phyloP scores from a whole-genome alignment of 1,139 yeast genomes.

The Candida tetrigidarum region DNA sequence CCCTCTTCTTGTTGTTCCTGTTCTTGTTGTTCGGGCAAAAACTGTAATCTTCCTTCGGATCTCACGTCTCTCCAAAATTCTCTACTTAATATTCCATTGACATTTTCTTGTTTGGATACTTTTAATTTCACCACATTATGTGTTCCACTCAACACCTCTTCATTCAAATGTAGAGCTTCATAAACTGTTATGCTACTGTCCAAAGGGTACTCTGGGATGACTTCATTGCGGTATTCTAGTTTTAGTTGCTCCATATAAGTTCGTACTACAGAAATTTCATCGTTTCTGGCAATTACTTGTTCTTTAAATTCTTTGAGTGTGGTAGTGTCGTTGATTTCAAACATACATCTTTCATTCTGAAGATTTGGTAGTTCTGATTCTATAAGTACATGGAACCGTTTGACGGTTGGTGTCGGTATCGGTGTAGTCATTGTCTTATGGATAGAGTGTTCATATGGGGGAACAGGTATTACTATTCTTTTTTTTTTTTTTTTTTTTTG shows the following conservation, averaged over 20 bases:
- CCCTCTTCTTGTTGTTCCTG: slow-evolving; percentile 14
- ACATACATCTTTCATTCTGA: slow-evolving; percentile 26
- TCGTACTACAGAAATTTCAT: slow-evolving; percentile 28
- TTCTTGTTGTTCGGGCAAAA: slow-evolving; percentile 24
- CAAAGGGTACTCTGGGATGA: slow-evolving; percentile 14
- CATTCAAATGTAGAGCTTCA: slow-evolving; percentile 20
- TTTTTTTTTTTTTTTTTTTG: neutral
- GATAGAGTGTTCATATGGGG: too few relatives aligned
- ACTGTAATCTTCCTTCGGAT: slow-evolving; percentile 26
- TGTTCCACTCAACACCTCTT: slow-evolving; percentile 14
- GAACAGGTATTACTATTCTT: too few relatives aligned
- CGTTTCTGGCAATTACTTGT: slow-evolving; percentile 27
- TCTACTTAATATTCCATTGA: slow-evolving; percentile 27
- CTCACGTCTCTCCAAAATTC: slow-evolving; percentile 33
- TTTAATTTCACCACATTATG: slow-evolving; percentile 17
- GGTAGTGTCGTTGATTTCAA: slow-evolving; percentile 28
- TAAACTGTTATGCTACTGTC: slow-evolving; percentile 17
- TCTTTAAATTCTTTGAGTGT: slow-evolving; percentile 28
- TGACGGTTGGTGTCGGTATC: neutral
- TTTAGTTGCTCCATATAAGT: slow-evolving; percentile 35
- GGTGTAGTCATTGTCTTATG: neutral
- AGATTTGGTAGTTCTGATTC: slow-evolving; percentile 23
- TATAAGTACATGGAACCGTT: slow-evolving; percentile 16
- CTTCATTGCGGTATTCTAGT: slow-evolving; percentile 19
- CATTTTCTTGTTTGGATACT: slow-evolving; percentile 18